Base-by-base conservation (phyloP, 176 grass and related monocot species). In the Hsuehochloa calcarea region DNA sequence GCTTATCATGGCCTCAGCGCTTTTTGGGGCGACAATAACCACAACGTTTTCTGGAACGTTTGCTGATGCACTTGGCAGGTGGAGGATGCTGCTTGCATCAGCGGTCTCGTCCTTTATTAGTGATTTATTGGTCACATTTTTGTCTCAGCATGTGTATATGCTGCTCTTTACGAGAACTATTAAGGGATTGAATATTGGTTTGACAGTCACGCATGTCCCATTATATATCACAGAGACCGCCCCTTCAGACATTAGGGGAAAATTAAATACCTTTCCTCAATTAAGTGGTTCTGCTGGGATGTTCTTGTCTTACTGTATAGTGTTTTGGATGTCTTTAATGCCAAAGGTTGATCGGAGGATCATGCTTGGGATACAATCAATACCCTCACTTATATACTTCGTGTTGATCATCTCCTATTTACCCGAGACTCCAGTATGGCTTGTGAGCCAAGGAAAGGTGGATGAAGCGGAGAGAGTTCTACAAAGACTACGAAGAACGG, bases 291-390 rank as follows among this genome's bases (percentile, higher is more conserved):
- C 86, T 5, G 76, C 29, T 80, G 93, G 86, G 49, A 93, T 96
- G 93, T 91, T 91, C 52, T 29, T 96, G 15, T 96, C 93, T 44
- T 96, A 96, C 39, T 93, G 86, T 62, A 89, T 93, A 86, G 77
- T 91, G 8, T 87, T 96, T 82, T 82, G 26, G 2, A 74, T 93
- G 77, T 93, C 91, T n/a, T 27, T 87, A 16, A 85, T 79, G 76
- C 31, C 51, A 2, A 92, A 81, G 13, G 45, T 76, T 19, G 46
- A 87, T 9, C 91, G 88, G 93, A 91, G 90, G 79, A 37, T 89
- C 88, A 94, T 94, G 92, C 89, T 94, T 15, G 92, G 89, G 14
- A 84, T 90, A 89, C 81, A 91, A 49, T 77, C 72, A 17, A 88
- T 94, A 82, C 87, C 92, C 22, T 91, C 92, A 8, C 16, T 90